These are phyloP conservation scores for Entoloma clypeatum DNA, from an alignment of 1,284 basidiomycete species.

Conservation along the genomic window DNA sequence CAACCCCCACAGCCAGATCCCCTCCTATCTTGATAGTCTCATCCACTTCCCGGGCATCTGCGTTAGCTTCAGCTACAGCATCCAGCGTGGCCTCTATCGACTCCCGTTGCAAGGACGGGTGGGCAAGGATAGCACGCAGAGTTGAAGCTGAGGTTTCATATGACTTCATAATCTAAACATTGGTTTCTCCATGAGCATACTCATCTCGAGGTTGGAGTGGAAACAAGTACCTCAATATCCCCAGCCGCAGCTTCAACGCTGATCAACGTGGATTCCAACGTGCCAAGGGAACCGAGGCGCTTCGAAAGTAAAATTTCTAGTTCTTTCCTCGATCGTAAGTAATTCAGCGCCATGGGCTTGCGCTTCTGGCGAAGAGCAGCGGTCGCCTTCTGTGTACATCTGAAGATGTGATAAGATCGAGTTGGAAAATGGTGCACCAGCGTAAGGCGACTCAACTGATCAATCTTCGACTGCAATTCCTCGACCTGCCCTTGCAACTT, in stretches of 20 bases:
- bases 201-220: slow-evolving; percentile 1
- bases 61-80: slow-evolving; percentile 76
- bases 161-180: slow-evolving; percentile 72
- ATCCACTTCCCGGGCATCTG: slow-evolving; percentile 80
- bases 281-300: slow-evolving; percentile 70
- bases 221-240: slow-evolving; percentile 71
- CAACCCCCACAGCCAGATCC: slow-evolving; percentile 50
- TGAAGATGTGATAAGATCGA: slow-evolving; percentile 27
- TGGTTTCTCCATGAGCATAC: slow-evolving; percentile 7
- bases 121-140: slow-evolving; percentile 69
- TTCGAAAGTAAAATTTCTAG: slow-evolving; percentile 76
- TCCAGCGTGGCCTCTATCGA: slow-evolving; percentile 86
- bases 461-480: slow-evolving; percentile 61
- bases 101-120: slow-evolving; percentile 76
- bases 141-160: slow-evolving; percentile 82
- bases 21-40: slow-evolving; percentile 69
- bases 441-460: slow-evolving; percentile 56
- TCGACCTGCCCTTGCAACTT: slow-evolving; percentile 68
- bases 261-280: slow-evolving; percentile 72
- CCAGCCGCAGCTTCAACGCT: slow-evolving; percentile 85
- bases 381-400: slow-evolving; percentile 65
- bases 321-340: slow-evolving; percentile 76
- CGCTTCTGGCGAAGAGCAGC: slow-evolving; percentile 64
- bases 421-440: not conserved
- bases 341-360: slow-evolving; percentile 69